Conservation (phyloP, 2,329 filamentous ascomycete genomes). For the Microascus cirrosus region DNA sequence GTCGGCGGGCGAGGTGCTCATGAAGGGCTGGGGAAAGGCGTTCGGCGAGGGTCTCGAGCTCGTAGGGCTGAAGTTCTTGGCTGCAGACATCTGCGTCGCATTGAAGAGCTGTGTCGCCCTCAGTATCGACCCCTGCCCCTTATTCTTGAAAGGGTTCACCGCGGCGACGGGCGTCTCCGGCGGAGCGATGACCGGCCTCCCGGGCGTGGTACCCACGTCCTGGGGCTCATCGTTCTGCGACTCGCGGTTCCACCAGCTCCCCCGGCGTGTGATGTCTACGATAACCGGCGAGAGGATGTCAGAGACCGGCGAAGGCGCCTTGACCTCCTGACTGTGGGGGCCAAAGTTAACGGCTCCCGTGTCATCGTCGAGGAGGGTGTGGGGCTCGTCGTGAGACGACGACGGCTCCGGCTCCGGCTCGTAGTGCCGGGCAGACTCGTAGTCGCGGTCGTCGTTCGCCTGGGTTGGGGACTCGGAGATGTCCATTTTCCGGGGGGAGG, state of each 20-base stretch:
- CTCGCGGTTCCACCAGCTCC: conserved; percentile 24
- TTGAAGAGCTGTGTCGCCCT: conserved; percentile 39
- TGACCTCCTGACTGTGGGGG: conserved; percentile 20
- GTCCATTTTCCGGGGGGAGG: conserved; percentile 2
- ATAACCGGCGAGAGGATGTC: conserved; percentile 15
- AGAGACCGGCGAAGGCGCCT: conserved; percentile 27
- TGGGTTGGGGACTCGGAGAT: conserved; percentile 33
- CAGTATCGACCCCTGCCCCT: conserved; percentile 3
- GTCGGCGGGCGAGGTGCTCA: conserved; percentile 1
- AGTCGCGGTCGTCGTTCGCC: conserved; percentile 44
- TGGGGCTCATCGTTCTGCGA: conserved; percentile 14
- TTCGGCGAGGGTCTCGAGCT: conserved; percentile 45
- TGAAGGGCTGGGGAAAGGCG: not conserved
- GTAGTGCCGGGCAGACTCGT: conserved; percentile 27
- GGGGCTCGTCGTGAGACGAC: conserved; percentile 16
- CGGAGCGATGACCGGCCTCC: conserved; percentile 13
- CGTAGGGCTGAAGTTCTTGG: conserved; percentile 40
- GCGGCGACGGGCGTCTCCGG: conserved; percentile 39
- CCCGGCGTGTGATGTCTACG: conserved; percentile 12
- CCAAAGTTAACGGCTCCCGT: conserved; percentile 37
- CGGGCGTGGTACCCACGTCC: conserved; percentile 16
- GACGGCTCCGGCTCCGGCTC: conserved; percentile 11
- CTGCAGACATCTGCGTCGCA: conserved; percentile 38
- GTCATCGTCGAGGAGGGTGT: conserved; percentile 32
- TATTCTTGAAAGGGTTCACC: conserved; percentile 32